Conservation (phyloP, 163 green algal genomes). For the Scenedesmus sp. region DNA sequence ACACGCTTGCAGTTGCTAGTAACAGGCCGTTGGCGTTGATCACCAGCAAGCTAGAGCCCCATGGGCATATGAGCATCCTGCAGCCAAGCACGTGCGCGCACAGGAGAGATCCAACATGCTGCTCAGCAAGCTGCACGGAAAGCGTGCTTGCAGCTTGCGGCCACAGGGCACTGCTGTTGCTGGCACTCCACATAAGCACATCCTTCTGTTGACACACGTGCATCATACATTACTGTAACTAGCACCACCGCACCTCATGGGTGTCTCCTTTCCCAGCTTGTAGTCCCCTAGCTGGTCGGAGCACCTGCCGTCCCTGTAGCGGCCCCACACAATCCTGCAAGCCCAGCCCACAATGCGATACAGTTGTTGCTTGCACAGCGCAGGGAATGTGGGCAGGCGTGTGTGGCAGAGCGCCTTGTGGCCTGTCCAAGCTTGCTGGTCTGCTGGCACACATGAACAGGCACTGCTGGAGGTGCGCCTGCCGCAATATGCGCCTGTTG, state of each 20-base stretch:
- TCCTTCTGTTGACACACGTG: background rate
- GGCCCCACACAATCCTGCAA: constrained; percentile 49
- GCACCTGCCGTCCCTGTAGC: constrained; percentile 34
- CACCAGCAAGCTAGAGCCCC: background rate
- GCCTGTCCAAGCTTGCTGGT: background rate
- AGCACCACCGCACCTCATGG: constrained; percentile 37
- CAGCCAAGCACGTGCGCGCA: background rate
- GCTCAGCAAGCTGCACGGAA: no score
- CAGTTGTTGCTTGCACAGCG: background rate
- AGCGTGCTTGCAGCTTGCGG: no score
- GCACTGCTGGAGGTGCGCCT: background rate
- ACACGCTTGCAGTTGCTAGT: no score
- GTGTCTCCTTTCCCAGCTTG: constrained; percentile 33
- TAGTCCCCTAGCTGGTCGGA: constrained; percentile 52
- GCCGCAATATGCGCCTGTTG: background rate
- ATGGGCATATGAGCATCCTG: background rate
- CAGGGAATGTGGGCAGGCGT: background rate
- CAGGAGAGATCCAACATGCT: no score
- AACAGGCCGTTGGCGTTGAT: background rate
- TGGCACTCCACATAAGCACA: no score
- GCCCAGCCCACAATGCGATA: background rate
- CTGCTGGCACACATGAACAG: no score
- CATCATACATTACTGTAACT: background rate
- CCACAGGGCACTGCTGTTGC: no score
- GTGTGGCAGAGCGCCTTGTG: background rate